Evolutionary conservation across 2,329 filamentous ascomycete species (phyloP).

Genomic region (Penicillium sp.): DNA sequence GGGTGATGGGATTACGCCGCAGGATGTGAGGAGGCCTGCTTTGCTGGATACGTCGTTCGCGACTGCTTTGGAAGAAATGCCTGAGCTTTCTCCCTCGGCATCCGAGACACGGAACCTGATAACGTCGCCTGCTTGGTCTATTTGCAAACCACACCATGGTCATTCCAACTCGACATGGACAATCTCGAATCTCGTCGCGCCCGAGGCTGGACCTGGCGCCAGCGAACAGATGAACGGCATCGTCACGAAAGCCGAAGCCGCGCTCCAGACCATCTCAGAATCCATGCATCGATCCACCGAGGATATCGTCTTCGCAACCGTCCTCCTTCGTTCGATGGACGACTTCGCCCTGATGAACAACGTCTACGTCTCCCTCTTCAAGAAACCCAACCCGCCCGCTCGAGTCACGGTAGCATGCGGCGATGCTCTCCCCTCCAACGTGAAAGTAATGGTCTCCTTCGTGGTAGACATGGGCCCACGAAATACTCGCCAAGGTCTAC

Average conservation of each 20-base stretch:
- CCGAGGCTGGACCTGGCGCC: constrained; percentile 39
- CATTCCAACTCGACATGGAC: constrained; percentile 30
- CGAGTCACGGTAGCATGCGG: constrained; percentile 81
- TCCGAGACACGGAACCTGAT: neutral
- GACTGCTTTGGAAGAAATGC: constrained; percentile 32
- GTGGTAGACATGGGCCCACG: constrained; percentile 42
- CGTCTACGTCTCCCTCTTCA: constrained; percentile 73
- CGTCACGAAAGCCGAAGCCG: constrained; percentile 19
- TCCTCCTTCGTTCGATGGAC: constrained; percentile 75
- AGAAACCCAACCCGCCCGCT: constrained; percentile 75
- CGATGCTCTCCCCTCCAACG: constrained; percentile 57
- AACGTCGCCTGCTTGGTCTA: constrained; percentile 5
- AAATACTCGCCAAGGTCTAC: constrained; percentile 56
- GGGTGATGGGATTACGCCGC: constrained; percentile 22
- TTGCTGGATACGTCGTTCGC: constrained; percentile 66
- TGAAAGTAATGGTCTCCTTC: constrained; percentile 61
- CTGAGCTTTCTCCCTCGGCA: neutral
- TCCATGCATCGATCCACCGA: constrained; percentile 24
- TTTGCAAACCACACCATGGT: constrained; percentile 18
- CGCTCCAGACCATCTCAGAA: constrained; percentile 8
- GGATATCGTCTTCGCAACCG: constrained; percentile 50
- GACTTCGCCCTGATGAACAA: constrained; percentile 75
- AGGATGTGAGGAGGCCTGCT: constrained; percentile 53
- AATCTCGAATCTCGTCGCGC: constrained; percentile 40
- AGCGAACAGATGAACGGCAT: constrained; percentile 43